Evolutionary conservation across 345 rosid species (phyloP), one percentile per base, ranked within the genome.

Genomic region (Erucastrum elatum): DNA sequence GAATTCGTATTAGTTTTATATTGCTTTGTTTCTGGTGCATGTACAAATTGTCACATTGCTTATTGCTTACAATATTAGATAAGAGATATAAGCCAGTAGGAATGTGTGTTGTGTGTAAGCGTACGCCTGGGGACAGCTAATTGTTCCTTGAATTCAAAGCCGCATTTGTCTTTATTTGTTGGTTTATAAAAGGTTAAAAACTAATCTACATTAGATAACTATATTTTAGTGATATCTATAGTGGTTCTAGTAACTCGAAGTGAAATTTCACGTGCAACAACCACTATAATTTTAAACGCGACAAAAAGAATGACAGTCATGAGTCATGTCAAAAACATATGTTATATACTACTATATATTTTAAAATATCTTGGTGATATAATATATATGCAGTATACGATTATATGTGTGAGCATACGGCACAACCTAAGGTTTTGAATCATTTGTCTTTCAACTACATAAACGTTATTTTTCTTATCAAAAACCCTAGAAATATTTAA

Each of bases 181-280:
- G 6, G 51, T 34, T 49, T 62, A 1, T 33, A 46, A 34, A 6
- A 34, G 37, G 7, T 6, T 29, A 3, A 44, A 69, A 16, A 53
- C 26, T 29, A n/a, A 10, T 25, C 12, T 27, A 55, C 8, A 66
- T 44, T 44, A 60, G 70, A 78, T 78, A 33, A 66, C 53, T 71
- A 8, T 78, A 44, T 35, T 21, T 59, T 33, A 73, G 33, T 79
- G 26, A 31, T 53, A 15, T 60, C n/a, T 8, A 60, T 35, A 3
- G 25, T 69, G 13, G 13, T 25, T 78, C 67, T 59, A 8, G 64
- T 49, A 59, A 78, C 31, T 78, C 74, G 44, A 34, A 78, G 68
- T 61, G 68, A 68, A 58, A 34, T 49, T 72, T 79, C 75, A 74
- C 78, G 82, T 79, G 82, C 75, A 79, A 68, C 68, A 46, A 72